These are phyloP conservation scores for Moniliella sp. DNA, from an alignment of 1,284 basidiomycete species.

Conservation along the genomic window DNA sequence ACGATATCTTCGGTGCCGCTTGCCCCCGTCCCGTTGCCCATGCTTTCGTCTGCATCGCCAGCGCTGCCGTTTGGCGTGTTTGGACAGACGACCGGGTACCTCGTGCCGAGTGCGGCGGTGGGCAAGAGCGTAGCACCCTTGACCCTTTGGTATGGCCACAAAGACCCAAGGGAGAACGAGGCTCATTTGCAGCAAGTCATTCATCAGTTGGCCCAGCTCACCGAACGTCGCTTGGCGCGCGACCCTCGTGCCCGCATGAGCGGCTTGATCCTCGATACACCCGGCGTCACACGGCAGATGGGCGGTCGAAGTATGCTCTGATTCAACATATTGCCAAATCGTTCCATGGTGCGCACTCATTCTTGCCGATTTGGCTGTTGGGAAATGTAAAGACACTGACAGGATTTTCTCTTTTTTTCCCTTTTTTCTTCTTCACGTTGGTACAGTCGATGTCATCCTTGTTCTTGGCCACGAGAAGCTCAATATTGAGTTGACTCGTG, in stretches of 20 bases:
- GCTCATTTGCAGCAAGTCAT: constrained; percentile 38
- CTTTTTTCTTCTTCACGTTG: too few species aligned
- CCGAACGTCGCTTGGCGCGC: constrained; percentile 37
- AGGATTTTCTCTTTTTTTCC: too few species aligned
- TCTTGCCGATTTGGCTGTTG: too few species aligned
- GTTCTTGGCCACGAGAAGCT: constrained; percentile 93
- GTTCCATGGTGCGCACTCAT: constrained; percentile 43
- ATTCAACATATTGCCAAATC: constrained; percentile 70
- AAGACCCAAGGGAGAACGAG: constrained; percentile 48
- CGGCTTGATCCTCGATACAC: constrained; percentile 74
- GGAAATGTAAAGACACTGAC: too few species aligned
- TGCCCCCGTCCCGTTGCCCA: constrained; percentile 37
- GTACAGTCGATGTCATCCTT: constrained; percentile 60
- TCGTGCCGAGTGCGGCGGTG: constrained; percentile 27
- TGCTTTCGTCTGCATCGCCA: constrained; percentile 66
- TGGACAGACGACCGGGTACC: constrained; percentile 61
- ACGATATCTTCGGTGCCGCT: constrained; percentile 61
- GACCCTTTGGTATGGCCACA: constrained; percentile 74
- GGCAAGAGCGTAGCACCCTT: constrained; percentile 57
- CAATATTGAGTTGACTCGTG: constrained; percentile 73
- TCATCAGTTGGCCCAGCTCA: constrained; percentile 45
- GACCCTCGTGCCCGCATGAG: constrained; percentile 49
- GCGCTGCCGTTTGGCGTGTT: constrained; percentile 57
- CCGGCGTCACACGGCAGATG: constrained; percentile 44
- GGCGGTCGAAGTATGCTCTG: constrained; percentile 47